phyloP scores from a whole-genome alignment of 257 asterid species.

The Jacaranda copaia region DNA sequence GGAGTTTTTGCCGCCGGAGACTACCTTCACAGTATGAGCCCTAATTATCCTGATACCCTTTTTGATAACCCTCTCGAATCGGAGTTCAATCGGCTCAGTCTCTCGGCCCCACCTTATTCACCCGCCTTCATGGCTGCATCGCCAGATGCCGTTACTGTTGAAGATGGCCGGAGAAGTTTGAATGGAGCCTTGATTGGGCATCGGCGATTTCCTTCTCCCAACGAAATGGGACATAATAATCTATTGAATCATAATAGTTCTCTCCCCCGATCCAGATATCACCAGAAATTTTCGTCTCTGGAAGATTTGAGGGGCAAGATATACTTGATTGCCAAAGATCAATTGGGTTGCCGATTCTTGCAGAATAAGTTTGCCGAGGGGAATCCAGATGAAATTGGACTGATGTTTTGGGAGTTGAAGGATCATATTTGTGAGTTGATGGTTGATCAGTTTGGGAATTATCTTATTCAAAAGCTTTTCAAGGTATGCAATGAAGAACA shows the following conservation, averaged over 20 bases:
- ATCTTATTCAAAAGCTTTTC: slow-evolving; percentile 52
- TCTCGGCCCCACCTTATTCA: slow-evolving; percentile 8
- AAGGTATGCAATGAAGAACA: slow-evolving; percentile 44
- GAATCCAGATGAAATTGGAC: slow-evolving; percentile 41
- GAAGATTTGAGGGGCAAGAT: slow-evolving; percentile 52
- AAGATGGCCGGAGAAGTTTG: not conserved
- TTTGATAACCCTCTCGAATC: slow-evolving; percentile 13
- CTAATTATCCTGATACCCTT: slow-evolving; percentile 3
- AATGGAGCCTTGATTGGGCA: no score
- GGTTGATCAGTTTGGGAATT: slow-evolving; percentile 60
- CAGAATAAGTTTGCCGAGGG: slow-evolving; percentile 56
- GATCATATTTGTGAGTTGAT: slow-evolving; percentile 52
- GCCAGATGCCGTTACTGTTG: not conserved
- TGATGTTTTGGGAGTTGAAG: slow-evolving; percentile 56
- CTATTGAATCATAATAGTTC: no score
- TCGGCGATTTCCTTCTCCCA: no score
- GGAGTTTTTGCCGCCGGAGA: not conserved
- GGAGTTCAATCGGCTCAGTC: slow-evolving; percentile 34
- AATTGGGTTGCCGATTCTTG: slow-evolving; percentile 54
- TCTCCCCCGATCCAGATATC: no score
- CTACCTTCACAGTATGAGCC: not conserved
- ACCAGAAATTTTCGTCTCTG: not conserved
- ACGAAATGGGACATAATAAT: no score
- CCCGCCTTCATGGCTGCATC: not conserved
- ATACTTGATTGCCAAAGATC: slow-evolving; percentile 48